Evolutionary conservation across 1,139 yeast species (phyloP).

Genomic region (Lizanozyma gosingica): DNA sequence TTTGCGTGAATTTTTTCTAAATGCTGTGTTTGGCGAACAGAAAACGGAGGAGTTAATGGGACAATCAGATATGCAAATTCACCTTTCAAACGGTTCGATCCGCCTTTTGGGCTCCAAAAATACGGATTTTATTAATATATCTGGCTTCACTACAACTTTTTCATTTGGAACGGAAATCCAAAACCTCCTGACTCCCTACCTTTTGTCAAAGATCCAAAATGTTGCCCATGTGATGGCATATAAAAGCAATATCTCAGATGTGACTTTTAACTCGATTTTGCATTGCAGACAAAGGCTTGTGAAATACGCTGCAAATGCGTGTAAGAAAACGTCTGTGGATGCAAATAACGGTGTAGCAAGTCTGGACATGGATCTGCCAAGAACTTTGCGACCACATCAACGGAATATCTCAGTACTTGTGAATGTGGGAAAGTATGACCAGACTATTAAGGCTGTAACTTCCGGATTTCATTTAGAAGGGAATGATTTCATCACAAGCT

Average conservation of each 20-base stretch:
- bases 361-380: background rate
- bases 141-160: background rate
- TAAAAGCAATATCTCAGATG: constrained; percentile 16
- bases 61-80: background rate
- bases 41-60: background rate
- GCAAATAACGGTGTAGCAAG: background rate
- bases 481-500: background rate
- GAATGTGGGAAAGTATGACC: constrained; percentile 6
- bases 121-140: background rate
- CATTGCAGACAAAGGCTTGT: background rate
- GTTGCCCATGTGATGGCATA: constrained; percentile 14
- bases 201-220: background rate
- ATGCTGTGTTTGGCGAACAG: constrained; percentile 6
- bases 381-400: background rate
- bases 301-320: no score
- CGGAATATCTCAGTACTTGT: constrained; percentile 1
- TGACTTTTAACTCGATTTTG: constrained; percentile 9
- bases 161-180: background rate
- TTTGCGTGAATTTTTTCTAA: background rate
- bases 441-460: background rate
- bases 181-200: constrained; percentile 3
- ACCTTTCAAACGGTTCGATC: background rate
- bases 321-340: background rate
- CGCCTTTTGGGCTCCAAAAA: background rate
- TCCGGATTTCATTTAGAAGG: background rate